Conservation (phyloP, 176 grass and related monocot genomes). For the barley (Hordeum vulgare) region DNA sequence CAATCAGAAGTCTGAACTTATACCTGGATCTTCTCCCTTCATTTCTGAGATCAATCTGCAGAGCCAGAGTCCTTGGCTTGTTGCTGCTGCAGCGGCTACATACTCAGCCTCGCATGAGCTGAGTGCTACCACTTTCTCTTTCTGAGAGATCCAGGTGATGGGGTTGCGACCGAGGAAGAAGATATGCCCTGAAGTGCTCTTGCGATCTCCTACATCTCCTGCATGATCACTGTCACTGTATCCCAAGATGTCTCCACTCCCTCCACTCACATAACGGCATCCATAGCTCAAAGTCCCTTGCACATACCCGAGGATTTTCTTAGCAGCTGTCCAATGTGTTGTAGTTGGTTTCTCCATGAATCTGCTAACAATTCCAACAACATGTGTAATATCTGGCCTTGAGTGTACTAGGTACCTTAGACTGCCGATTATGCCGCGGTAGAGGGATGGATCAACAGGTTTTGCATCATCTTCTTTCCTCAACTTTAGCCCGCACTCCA, state of each 20-base stretch:
- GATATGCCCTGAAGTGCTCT: background rate
- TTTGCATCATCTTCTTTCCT: background rate
- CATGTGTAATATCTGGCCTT: background rate
- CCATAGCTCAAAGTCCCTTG: background rate
- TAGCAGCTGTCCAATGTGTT: background rate
- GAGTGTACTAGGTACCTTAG: background rate
- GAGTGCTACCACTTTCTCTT: background rate
- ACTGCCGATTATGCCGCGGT: background rate
- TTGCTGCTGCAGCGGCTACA: background rate
- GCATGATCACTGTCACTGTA: background rate
- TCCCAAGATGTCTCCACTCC: background rate
- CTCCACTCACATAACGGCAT: background rate
- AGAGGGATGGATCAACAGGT: background rate
- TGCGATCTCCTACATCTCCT: background rate
- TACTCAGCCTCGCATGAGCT: background rate
- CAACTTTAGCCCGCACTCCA: background rate
- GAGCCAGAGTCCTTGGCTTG: background rate
- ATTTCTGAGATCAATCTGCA: background rate
- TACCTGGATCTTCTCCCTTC: background rate
- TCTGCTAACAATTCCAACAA: background rate
- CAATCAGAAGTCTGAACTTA: background rate
- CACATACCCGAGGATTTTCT: background rate
- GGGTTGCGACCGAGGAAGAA: background rate
- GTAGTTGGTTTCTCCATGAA: background rate
- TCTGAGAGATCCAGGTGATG: background rate